These are phyloP conservation scores for Niveomyces coronatus DNA, from an alignment of 2,329 filamentous ascomycete species.

Conservation along the genomic window DNA sequence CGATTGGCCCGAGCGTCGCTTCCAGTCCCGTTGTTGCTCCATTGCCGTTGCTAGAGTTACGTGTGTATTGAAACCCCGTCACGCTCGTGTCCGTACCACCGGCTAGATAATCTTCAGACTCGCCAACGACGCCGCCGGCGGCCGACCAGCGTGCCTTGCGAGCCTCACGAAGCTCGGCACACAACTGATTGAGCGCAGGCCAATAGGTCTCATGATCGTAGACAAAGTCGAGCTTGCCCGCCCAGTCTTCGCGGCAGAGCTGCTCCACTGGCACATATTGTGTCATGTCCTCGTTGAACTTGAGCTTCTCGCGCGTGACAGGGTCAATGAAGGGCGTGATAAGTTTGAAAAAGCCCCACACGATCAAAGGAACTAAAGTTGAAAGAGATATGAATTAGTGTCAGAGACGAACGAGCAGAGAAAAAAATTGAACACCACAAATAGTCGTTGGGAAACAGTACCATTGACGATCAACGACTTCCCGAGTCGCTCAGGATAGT, in stretches of 20 bases:
- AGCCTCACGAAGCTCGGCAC: slow-evolving; percentile 52
- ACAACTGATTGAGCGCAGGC: slow-evolving; percentile 70
- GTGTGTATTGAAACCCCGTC: slow-evolving; percentile 22
- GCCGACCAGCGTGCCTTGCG: slow-evolving; percentile 64
- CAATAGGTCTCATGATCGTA: slow-evolving; percentile 88
- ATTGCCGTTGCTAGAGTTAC: too few relatives aligned
- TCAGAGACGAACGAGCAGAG: neutral
- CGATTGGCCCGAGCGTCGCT: too few relatives aligned
- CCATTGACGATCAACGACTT: slow-evolving; percentile 82
- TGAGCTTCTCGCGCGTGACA: slow-evolving; percentile 84
- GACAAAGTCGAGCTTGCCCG: slow-evolving; percentile 75
- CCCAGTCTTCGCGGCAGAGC: slow-evolving; percentile 64
- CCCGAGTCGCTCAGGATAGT: slow-evolving; percentile 89
- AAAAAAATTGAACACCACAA: slow-evolving; percentile 19
- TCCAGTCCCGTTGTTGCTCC: too few relatives aligned
- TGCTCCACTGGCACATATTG: slow-evolving; percentile 73
- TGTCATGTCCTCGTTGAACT: slow-evolving; percentile 89
- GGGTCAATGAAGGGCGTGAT: slow-evolving; percentile 96
- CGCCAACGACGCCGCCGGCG: slow-evolving; percentile 72
- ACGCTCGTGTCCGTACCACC: slow-evolving; percentile 39
- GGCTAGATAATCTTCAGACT: slow-evolving; percentile 78
- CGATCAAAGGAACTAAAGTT: slow-evolving; percentile 72
- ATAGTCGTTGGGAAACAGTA: too few relatives aligned
- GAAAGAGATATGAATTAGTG: neutral
- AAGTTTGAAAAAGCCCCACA: slow-evolving; percentile 90